Percentiles rank a stretch among this genome's conserved stretches.
These are phyloP conservation scores for Macadamia tetraphylla DNA, from an alignment of 164 flowering plant species.

Conservation along the genomic window DNA sequence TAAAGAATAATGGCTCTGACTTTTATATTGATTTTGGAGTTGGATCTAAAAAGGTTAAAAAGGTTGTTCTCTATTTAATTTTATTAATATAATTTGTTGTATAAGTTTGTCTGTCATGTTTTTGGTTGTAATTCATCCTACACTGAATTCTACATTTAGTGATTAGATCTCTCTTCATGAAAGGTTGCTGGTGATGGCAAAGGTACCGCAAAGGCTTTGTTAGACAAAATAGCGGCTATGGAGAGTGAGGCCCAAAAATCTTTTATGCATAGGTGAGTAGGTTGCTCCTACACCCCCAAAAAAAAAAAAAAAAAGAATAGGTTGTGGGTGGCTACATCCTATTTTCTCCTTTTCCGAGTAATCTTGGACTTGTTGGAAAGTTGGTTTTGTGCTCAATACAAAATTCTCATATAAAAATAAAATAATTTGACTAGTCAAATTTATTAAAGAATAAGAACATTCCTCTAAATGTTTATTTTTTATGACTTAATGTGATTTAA, in stretches of 20 bases:
- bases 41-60: conserved; percentile 36
- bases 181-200: conserved; percentile 77
- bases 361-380: no score
- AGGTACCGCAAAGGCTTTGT: conserved; percentile 80
- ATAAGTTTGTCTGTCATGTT: background rate
- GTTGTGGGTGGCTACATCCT: no score
- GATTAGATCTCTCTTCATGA: conserved; percentile 4
- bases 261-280: conserved; percentile 89
- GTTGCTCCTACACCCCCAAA: no score
- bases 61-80: conserved; percentile 36
- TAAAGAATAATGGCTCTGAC: conserved; percentile 71
- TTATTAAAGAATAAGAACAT: no score
- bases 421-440: no score
- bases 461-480: no score
- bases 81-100: background rate
- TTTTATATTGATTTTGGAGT: conserved; percentile 62
- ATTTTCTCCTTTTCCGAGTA: no score
- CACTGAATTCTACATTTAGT: conserved; percentile 1
- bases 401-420: no score
- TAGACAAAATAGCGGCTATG: conserved; percentile 69
- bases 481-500: no score
- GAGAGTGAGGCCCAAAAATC: conserved; percentile 96
- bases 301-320: no score
- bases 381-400: no score
- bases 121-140: background rate